Conservation (phyloP, 495 filamentous ascomycete species). For the Choiromyces venosus region DNA sequence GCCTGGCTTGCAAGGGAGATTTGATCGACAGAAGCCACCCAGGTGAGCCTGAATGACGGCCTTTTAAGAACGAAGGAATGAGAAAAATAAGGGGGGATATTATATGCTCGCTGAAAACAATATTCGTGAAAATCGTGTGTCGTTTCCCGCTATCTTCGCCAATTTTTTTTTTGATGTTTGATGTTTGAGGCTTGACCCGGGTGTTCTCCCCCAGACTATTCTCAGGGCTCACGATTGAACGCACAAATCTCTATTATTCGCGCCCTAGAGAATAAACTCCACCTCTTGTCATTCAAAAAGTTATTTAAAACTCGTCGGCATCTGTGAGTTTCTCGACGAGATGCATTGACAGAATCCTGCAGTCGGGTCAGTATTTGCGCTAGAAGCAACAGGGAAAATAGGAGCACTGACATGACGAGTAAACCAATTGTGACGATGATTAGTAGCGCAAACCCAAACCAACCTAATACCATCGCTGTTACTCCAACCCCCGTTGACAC, state of each 20-base stretch:
- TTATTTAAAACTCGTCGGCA: slow-evolving; percentile 1
- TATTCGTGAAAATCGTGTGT: neutral
- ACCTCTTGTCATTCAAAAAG: neutral
- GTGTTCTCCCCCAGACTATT: neutral
- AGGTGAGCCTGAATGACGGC: neutral
- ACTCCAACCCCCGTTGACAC: slow-evolving; percentile 83
- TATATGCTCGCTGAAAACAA: slow-evolving; percentile 3
- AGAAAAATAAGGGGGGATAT: neutral
- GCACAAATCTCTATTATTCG: neutral
- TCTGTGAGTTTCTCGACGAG: slow-evolving; percentile 41
- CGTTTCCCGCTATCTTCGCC: neutral
- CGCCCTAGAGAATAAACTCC: neutral
- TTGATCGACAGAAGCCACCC: neutral
- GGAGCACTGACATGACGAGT: slow-evolving; percentile 63
- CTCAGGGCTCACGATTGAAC: neutral
- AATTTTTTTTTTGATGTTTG: neutral
- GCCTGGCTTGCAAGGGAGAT: neutral
- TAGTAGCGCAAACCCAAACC: slow-evolving; percentile 89
- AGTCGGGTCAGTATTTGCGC: slow-evolving; percentile 12
- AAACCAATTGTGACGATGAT: slow-evolving; percentile 92
- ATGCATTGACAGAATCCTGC: slow-evolving; percentile 42
- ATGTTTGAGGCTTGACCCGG: neutral
- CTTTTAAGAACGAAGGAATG: neutral
- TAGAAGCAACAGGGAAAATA: neutral
- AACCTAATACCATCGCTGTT: slow-evolving; percentile 90